phyloP scores from a whole-genome alignment of 306 rosid genomes.

The Clitoria ternatea region DNA sequence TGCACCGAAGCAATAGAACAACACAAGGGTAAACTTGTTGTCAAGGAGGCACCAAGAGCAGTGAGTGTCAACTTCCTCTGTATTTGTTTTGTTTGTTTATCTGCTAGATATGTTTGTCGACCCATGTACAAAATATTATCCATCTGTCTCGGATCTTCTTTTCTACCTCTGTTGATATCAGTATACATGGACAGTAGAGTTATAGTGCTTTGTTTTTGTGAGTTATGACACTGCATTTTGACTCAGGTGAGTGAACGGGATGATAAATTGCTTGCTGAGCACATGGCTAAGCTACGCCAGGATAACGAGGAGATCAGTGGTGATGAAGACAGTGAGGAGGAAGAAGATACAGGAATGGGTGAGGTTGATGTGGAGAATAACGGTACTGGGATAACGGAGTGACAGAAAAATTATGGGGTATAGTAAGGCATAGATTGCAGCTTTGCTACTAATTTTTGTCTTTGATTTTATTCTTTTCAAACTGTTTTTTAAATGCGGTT shows the following conservation, averaged over 20 bases:
- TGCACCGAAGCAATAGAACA: conserved; percentile 78
- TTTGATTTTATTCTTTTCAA: conserved; percentile 7
- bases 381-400: conserved; percentile 57
- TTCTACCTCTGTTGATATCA: not conserved
- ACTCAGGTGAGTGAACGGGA: conserved; percentile 88
- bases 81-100: not conserved
- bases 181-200: not conserved
- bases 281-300: conserved; percentile 77
- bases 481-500: conserved; percentile 18
- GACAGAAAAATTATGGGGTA: conserved; percentile 26
- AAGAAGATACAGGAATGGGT: conserved; percentile 97
- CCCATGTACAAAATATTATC: not conserved
- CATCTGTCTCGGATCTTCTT: conserved; percentile 14
- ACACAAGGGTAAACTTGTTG: conserved; percentile 82
- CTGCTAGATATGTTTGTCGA: not conserved
- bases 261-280: conserved; percentile 78
- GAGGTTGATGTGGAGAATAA: conserved; percentile 73
- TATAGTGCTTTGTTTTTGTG: not conserved
- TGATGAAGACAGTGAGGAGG: conserved; percentile 89
- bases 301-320: conserved; percentile 78
- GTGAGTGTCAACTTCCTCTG: conserved; percentile 51
- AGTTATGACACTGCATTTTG: conserved; percentile 31
- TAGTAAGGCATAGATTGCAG: conserved; percentile 22
- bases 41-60: conserved; percentile 89
- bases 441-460: conserved; percentile 24